phyloP scores from a whole-genome alignment of 352 stramenopile species.

The Phytophthora europaea region DNA sequence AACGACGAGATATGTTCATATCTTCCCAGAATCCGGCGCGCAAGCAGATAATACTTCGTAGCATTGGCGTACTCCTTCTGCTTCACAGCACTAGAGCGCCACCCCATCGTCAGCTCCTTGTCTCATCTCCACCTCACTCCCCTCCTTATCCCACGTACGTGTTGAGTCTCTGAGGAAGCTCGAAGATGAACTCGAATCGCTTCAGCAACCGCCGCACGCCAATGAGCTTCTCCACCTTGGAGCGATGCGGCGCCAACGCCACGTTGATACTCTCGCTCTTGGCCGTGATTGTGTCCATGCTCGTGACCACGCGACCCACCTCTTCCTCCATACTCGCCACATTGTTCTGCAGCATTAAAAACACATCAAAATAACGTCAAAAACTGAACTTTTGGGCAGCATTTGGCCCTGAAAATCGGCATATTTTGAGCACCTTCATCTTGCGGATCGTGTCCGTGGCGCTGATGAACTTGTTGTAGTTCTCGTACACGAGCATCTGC shows the following conservation, averaged over 20 bases:
- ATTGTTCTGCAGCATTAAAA: slow-evolving; percentile 68
- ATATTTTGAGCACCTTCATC: slow-evolving; percentile 79
- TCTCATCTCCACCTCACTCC: neutral
- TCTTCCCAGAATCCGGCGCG: slow-evolving; percentile 83
- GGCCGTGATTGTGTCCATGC: slow-evolving; percentile 91
- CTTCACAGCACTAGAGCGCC: slow-evolving; percentile 70
- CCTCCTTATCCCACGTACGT: slow-evolving; percentile 38
- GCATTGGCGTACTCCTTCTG: slow-evolving; percentile 90
- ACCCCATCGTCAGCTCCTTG: neutral
- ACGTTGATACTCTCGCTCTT: slow-evolving; percentile 92
- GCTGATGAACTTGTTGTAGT: slow-evolving; percentile 99
- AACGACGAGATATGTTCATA: slow-evolving; percentile 93
- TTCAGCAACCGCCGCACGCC: slow-evolving; percentile 96
- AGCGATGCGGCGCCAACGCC: slow-evolving; percentile 82
- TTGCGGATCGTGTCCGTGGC: slow-evolving; percentile 99
- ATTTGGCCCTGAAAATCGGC: neutral
- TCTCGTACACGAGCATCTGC: slow-evolving; percentile 99
- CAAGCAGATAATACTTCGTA: slow-evolving; percentile 90
- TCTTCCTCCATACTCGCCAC: slow-evolving; percentile 93
- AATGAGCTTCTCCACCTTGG: slow-evolving; percentile 97
- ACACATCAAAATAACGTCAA: neutral
- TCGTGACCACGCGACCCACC: slow-evolving; percentile 86
- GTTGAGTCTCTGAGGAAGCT: slow-evolving; percentile 93
- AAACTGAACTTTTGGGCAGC: slow-evolving; percentile 6
- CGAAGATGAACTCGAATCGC: slow-evolving; percentile 98